These are phyloP conservation scores for Hypoxylon sp. DNA, from an alignment of 2,329 filamentous ascomycete species.

Conservation along the genomic window DNA sequence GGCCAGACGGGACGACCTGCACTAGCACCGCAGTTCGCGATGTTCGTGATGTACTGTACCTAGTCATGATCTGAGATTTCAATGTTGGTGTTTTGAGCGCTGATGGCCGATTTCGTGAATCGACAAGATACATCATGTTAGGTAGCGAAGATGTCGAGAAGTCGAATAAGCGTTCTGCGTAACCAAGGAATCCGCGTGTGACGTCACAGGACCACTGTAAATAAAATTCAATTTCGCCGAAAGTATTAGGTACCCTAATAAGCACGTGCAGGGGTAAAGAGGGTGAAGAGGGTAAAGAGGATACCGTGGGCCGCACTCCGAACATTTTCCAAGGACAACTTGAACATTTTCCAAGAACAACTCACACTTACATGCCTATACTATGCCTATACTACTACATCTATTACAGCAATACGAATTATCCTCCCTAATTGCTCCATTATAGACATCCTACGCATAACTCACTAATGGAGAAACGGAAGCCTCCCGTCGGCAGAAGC, in stretches of 20 bases:
- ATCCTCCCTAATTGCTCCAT: neutral
- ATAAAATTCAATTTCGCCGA: conserved; percentile 30
- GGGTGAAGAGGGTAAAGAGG: neutral
- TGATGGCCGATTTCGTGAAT: conserved; percentile 14
- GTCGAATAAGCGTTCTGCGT: conserved; percentile 11
- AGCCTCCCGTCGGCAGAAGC: neutral
- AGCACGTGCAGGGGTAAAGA: conserved; percentile 31
- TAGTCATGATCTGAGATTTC: conserved; percentile 29
- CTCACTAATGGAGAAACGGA: conserved; percentile 3
- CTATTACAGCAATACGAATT: neutral
- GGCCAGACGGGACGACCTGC: conserved; percentile 27
- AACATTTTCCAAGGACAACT: too few relatives aligned
- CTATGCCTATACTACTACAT: neutral
- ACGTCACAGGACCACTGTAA: conserved; percentile 36
- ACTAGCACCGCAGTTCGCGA: conserved; percentile 13
- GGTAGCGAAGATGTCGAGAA: neutral
- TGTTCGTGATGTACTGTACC: conserved; percentile 11
- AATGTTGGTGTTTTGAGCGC: conserved; percentile 15
- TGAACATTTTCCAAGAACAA: conserved; percentile 20
- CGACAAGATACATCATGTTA: neutral
- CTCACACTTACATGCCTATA: neutral
- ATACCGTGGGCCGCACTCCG: conserved; percentile 6
- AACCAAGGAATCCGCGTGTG: conserved; percentile 24
- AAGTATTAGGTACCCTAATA: conserved; percentile 9
- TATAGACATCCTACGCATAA: neutral